Conservation (phyloP, 2,329 filamentous ascomycete species). For the Xylariales sp. region DNA sequence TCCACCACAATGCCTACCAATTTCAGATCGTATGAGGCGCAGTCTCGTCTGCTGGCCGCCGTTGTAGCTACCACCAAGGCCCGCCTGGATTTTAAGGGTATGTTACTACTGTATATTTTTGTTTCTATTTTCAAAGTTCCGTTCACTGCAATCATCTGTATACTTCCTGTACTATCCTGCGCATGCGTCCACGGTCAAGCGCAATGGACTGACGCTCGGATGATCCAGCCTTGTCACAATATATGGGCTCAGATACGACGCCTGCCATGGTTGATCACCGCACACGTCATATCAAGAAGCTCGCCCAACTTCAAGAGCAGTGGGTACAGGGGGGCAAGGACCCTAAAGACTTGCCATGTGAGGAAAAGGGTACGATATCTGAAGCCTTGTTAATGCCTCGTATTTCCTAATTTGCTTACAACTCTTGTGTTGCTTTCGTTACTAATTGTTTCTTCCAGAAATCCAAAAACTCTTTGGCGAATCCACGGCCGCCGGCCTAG, state of each 20-base stretch:
- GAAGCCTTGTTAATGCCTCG: neutral
- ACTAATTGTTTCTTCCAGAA: constrained; percentile 33
- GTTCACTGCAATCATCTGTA: too few relatives aligned
- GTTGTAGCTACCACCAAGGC: constrained; percentile 52
- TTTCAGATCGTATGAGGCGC: constrained; percentile 56
- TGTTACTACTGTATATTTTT: constrained; percentile 20
- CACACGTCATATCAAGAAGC: constrained; percentile 33
- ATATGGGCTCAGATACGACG: constrained; percentile 29
- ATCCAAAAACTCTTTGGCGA: constrained; percentile 57
- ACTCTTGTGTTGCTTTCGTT: neutral
- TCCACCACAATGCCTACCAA: constrained; percentile 33
- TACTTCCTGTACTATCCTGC: too few relatives aligned
- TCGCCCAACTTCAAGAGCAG: constrained; percentile 30
- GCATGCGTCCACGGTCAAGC: too few relatives aligned
- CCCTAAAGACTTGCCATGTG: constrained; percentile 27
- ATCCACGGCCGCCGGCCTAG: constrained; percentile 52
- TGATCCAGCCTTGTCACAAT: constrained; percentile 12
- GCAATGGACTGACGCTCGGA: too few relatives aligned
- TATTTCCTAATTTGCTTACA: neutral
- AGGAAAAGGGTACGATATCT: constrained; percentile 11
- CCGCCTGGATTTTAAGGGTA: constrained; percentile 60
- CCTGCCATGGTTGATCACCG: constrained; percentile 32
- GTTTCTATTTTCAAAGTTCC: neutral
- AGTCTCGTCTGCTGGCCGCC: constrained; percentile 56
- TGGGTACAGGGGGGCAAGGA: constrained; percentile 26